Evolutionary conservation across 1,284 basidiomycete species (phyloP).

Genomic region (Thelephora terrestris): DNA sequence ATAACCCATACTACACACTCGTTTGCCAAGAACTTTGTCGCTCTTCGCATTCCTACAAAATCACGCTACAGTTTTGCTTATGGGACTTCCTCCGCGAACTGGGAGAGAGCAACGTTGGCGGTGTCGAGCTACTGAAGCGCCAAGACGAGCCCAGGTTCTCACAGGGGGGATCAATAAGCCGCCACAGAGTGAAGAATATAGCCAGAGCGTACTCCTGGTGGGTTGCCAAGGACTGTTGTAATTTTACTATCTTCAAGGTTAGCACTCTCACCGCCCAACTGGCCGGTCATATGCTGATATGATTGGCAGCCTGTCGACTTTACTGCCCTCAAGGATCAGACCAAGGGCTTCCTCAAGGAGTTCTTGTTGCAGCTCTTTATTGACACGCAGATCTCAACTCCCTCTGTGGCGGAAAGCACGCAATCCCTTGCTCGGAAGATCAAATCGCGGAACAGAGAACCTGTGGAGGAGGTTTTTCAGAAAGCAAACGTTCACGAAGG

Average conservation of each 20-base stretch:
- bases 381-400: slow-evolving; percentile 63
- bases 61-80: slow-evolving; percentile 91
- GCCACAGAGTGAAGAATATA: slow-evolving; percentile 49
- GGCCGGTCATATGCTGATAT: neutral
- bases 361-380: slow-evolving; percentile 62
- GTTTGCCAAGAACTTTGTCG: slow-evolving; percentile 69
- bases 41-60: slow-evolving; percentile 72
- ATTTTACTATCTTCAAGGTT: slow-evolving; percentile 79
- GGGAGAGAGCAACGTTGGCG: slow-evolving; percentile 78
- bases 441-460: slow-evolving; percentile 36
- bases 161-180: slow-evolving; percentile 47
- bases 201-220: slow-evolving; percentile 80
- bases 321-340: slow-evolving; percentile 52
- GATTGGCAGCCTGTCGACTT: slow-evolving; percentile 73
- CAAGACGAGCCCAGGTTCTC: slow-evolving; percentile 35
- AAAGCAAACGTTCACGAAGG: slow-evolving; percentile 51
- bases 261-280: neutral
- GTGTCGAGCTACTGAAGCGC: slow-evolving; percentile 65
- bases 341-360: slow-evolving; percentile 57
- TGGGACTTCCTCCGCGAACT: slow-evolving; percentile 97
- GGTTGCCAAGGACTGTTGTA: slow-evolving; percentile 64
- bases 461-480: slow-evolving; percentile 66
- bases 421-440: slow-evolving; percentile 26
- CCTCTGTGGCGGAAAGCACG: slow-evolving; percentile 35
- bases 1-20: slow-evolving; percentile 95